phyloP scores from a whole-genome alignment of 2,329 filamentous ascomycete genomes.

The Emergomyces africanus region DNA sequence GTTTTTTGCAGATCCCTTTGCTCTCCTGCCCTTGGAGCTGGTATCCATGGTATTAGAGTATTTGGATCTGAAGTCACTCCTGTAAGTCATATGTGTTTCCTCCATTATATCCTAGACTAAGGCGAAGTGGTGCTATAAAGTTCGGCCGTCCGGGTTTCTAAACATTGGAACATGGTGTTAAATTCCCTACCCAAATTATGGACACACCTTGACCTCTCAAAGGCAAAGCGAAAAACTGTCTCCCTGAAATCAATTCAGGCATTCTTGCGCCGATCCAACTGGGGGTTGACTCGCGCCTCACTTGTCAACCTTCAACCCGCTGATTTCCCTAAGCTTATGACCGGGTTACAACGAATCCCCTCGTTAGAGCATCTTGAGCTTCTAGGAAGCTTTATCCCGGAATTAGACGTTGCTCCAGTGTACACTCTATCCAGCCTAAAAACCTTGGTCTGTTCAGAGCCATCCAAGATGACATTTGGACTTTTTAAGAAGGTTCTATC shows the following conservation, averaged over 20 bases:
- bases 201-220: conserved; percentile 41
- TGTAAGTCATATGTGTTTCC: conserved; percentile 22
- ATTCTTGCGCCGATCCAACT: conserved; percentile 24
- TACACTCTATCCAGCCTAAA: conserved; percentile 8
- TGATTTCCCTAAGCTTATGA: conserved; percentile 17
- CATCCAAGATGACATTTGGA: conserved; percentile 5
- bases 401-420: conserved; percentile 1
- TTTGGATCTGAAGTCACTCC: conserved; percentile 39
- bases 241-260: conserved; percentile 21
- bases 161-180: conserved; percentile 42
- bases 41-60: conserved; percentile 39
- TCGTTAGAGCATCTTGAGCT: conserved; percentile 22
- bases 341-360: conserved; percentile 15
- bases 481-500: conserved; percentile 7
- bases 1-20: conserved; percentile 36
- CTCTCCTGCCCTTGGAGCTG: conserved; percentile 41
- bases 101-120: not conserved
- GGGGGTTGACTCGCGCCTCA: conserved; percentile 20
- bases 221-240: conserved; percentile 30
- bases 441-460: conserved; percentile 6
- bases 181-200: conserved; percentile 36
- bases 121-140: conserved; percentile 19
- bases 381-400: conserved; percentile 12
- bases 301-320: conserved; percentile 10
- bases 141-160: conserved; percentile 39